Conservation (phyloP, 305 asterid species). For the Fraxinus paxiana region DNA sequence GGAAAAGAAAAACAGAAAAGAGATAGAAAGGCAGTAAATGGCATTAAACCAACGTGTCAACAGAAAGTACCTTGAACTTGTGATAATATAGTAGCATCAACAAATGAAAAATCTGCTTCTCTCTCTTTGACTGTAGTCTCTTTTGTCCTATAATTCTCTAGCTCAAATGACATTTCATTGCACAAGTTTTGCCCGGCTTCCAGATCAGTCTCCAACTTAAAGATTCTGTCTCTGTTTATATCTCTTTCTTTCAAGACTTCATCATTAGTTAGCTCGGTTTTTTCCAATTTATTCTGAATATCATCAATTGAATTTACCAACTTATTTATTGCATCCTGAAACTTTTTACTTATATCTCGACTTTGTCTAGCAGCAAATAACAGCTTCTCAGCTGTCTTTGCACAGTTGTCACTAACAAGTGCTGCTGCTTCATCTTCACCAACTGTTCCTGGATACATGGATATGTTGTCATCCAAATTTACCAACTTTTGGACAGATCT, state of each 20-base stretch:
- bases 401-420: constrained; percentile 39
- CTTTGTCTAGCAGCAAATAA: constrained; percentile 49
- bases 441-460: constrained; percentile 31
- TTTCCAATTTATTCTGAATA: constrained; percentile 49
- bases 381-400: constrained; percentile 56
- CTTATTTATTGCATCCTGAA: constrained; percentile 40
- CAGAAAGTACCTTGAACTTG: constrained; percentile 53
- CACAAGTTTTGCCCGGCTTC: constrained; percentile 42
- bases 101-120: constrained; percentile 51
- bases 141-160: constrained; percentile 47
- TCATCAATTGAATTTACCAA: constrained; percentile 39
- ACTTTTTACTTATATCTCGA: constrained; percentile 42
- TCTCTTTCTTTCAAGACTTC: constrained; percentile 60
- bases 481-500: constrained; percentile 39
- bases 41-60: constrained; percentile 8
- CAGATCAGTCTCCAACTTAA: constrained; percentile 59
- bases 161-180: constrained; percentile 41
- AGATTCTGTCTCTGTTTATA: constrained; percentile 39
- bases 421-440: constrained; percentile 32
- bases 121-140: constrained; percentile 44
- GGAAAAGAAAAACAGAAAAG: constrained; percentile 20
- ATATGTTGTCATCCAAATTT: constrained; percentile 33
- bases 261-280: constrained; percentile 42
- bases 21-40: constrained; percentile 1
- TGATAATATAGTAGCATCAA: constrained; percentile 37